These are phyloP conservation scores for Pyrenochaeta sp. DNA, from an alignment of 2,329 filamentous ascomycete species.

Conservation along the genomic window DNA sequence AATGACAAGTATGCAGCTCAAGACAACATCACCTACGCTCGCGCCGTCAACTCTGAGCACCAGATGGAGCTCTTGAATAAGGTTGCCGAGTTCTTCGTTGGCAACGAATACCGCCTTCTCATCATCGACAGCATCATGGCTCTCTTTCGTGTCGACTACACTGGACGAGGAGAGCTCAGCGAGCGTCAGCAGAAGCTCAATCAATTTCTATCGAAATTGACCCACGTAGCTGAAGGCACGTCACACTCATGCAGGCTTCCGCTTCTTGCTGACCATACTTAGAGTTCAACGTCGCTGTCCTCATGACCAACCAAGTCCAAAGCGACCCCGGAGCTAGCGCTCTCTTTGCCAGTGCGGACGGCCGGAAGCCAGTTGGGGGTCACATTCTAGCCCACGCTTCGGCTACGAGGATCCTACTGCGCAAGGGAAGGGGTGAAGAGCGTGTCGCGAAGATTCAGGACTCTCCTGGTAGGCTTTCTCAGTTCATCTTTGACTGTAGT, in stretches of 20 bases:
- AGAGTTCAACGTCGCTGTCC: slow-evolving; percentile 70
- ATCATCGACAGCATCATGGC: slow-evolving; percentile 76
- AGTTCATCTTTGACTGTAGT: not conserved
- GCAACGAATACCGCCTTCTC: slow-evolving; percentile 70
- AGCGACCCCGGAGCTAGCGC: slow-evolving; percentile 73
- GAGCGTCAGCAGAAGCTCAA: slow-evolving; percentile 74
- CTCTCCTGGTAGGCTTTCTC: slow-evolving; percentile 62
- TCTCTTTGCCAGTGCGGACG: slow-evolving; percentile 72
- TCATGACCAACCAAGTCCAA: slow-evolving; percentile 73
- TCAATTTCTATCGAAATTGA: slow-evolving; percentile 68
- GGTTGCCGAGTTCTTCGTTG: slow-evolving; percentile 67
- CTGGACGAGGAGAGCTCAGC: slow-evolving; percentile 70
- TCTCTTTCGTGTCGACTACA: slow-evolving; percentile 72
- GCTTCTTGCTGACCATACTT: not conserved
- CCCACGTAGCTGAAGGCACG: slow-evolving; percentile 69
- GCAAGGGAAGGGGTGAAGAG: slow-evolving; percentile 74
- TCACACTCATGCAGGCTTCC: not conserved
- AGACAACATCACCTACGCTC: slow-evolving; percentile 72
- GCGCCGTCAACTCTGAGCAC: slow-evolving; percentile 71
- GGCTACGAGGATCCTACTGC: slow-evolving; percentile 69
- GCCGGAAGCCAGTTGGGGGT: slow-evolving; percentile 71
- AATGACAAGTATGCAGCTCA: slow-evolving; percentile 64
- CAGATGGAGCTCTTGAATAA: slow-evolving; percentile 70
- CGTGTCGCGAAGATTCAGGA: slow-evolving; percentile 74
- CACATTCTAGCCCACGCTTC: slow-evolving; percentile 75